Evolutionary conservation across 768 basidiomycete genomes (phyloP).

Genomic region (Mycena olivaceomarginata): DNA sequence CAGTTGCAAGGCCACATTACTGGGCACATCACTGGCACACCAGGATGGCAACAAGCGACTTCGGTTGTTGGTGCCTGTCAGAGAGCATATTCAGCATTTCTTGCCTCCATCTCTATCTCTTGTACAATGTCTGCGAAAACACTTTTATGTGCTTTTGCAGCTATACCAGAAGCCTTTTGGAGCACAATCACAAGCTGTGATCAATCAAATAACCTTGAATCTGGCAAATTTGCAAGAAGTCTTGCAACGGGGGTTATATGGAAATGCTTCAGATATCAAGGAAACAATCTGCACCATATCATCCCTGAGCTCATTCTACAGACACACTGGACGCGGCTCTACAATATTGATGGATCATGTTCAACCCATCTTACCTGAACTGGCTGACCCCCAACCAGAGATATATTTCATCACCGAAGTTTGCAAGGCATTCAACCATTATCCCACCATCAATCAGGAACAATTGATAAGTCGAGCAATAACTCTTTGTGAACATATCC

Average conservation of each 20-base stretch:
- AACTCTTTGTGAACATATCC: no score
- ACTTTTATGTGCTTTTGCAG: neutral
- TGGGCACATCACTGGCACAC: neutral
- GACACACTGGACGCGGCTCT: no score
- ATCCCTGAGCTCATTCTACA: no score
- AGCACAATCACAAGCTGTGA: neutral
- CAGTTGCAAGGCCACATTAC: neutral
- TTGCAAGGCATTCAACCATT: no score
- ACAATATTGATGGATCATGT: no score
- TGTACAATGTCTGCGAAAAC: neutral
- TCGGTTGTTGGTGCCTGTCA: neutral
- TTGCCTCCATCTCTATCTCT: neutral
- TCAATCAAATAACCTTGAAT: neutral
- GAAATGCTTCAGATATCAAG: no score
- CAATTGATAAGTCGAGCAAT: no score
- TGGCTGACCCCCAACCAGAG: no score
- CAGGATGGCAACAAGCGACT: neutral
- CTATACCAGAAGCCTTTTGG: neutral
- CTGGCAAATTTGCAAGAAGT: neutral
- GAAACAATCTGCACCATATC: no score
- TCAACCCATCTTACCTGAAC: no score
- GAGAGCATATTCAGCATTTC: neutral
- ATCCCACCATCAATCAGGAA: no score
- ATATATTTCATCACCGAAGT: no score
- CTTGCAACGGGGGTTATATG: neutral